Evolutionary conservation across 805 yeast genomes (phyloP), one percentile per base, ranked within the genome.

Genomic region (Metschnikowia rubicola): DNA sequence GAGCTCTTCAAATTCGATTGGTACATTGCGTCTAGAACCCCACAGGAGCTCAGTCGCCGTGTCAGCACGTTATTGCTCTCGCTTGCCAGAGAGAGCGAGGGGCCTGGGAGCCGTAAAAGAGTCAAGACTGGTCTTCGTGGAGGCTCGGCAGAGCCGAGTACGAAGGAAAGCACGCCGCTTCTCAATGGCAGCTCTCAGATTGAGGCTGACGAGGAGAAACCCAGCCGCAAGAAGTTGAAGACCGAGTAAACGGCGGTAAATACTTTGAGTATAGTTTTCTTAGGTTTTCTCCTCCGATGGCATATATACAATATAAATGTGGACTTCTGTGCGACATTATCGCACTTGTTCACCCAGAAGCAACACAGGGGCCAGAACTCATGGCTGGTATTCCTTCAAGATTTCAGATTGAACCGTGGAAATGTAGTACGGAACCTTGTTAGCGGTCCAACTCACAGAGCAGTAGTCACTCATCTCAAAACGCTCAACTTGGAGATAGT

Each of bases 381-480:
- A 39, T 13, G 35, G 29, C 19, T 35, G 54, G 46, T 68, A 71
- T 44, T 71, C 73, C 3, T 65, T 61, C 37, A 65, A 55, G 4
- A 77, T 64, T 5, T 59, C 58, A 2, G 66, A 67, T 55, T 75
- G 70, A 4, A 88, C 87, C 9, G 89, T 83, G 12, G 94, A 80
- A 8, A 91, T 79, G 63, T 79, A 91, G 64, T 87, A 90, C 9
- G 80, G 81, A 1, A 87, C 88, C 45, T 89, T 89, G 40, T 86
- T 88, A 6, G 84, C 82, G 0, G 96, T 89, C 97, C 97, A 90
- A 39, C 95, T 86, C 8, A 91, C 97, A 37, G 90, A 80, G 46
- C 83, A 80, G 44, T 79, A 77, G 13, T 79, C 83, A 54, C 89
- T 84, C 59, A 78, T 77, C 52, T 71, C 80, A 44, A 64, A 72